Conservation (phyloP, 2,329 filamentous ascomycete species). For the Aspergillus quadrilineatus region DNA sequence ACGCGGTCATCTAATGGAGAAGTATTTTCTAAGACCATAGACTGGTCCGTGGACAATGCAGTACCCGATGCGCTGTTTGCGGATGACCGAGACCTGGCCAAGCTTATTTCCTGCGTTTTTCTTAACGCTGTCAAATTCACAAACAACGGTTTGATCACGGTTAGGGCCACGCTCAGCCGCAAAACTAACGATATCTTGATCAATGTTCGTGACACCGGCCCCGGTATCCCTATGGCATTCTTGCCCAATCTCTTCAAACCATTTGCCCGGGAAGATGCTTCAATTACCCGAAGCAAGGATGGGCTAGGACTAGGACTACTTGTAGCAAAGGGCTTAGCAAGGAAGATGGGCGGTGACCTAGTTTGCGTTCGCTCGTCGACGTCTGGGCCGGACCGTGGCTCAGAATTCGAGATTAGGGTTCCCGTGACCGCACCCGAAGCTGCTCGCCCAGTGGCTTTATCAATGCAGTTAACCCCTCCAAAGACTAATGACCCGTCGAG, state of each 20-base stretch:
- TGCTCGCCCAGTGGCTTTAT: constrained; percentile 52
- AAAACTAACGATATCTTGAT: constrained; percentile 58
- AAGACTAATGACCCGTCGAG: constrained; percentile 22
- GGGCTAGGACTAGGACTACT: constrained; percentile 67
- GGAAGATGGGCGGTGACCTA: constrained; percentile 68
- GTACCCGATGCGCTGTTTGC: constrained; percentile 51
- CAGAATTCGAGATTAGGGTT: constrained; percentile 67
- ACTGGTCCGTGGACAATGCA: constrained; percentile 49
- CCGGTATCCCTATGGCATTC: constrained; percentile 67
- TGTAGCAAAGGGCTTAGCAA: constrained; percentile 69
- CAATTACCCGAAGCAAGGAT: constrained; percentile 65
- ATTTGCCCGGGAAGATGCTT: constrained; percentile 68
- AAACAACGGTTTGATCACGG: constrained; percentile 60
- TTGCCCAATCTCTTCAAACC: constrained; percentile 67
- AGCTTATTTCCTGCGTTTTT: constrained; percentile 63
- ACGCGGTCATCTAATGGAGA: constrained; percentile 47
- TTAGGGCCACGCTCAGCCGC: constrained; percentile 54
- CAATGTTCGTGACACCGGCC: constrained; percentile 64
- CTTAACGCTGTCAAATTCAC: constrained; percentile 72
- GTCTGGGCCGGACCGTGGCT: constrained; percentile 59
- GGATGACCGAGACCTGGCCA: constrained; percentile 63
- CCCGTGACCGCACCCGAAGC: constrained; percentile 54
- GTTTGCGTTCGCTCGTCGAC: constrained; percentile 64
- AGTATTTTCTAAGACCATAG: constrained; percentile 44
- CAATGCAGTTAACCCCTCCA: constrained; percentile 39